phyloP scores from a whole-genome alignment of 352 stramenopile genomes.

The Pythium angustatum region DNA sequence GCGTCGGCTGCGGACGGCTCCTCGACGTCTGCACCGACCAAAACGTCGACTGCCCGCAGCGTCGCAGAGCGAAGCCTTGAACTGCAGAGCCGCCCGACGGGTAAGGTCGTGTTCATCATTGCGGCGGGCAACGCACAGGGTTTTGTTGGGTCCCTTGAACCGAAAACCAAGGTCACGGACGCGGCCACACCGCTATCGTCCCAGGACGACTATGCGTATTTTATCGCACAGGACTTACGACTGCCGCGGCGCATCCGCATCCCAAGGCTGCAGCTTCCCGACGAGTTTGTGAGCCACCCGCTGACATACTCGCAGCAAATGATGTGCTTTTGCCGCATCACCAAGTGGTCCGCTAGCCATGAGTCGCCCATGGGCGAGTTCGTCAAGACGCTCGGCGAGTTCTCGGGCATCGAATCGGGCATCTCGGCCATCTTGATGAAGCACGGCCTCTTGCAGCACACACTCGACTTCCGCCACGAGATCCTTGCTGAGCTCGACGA shows the following conservation, averaged over 20 bases:
- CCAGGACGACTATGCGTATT: constrained; percentile 68
- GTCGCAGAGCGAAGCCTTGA: constrained; percentile 13
- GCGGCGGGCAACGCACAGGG: constrained; percentile 52
- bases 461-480: constrained; percentile 58
- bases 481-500: constrained; percentile 74
- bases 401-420: constrained; percentile 87
- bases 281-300: constrained; percentile 62
- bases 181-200: constrained; percentile 35
- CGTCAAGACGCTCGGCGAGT: constrained; percentile 74
- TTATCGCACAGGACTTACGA: constrained; percentile 65
- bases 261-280: constrained; percentile 60
- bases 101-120: constrained; percentile 70
- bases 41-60: neutral
- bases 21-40: neutral
- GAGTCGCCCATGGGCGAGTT: constrained; percentile 68
- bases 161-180: constrained; percentile 48
- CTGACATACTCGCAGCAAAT: constrained; percentile 66
- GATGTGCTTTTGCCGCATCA: constrained; percentile 75
- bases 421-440: constrained; percentile 91
- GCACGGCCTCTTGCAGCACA: constrained; percentile 84
- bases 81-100: constrained; percentile 47
- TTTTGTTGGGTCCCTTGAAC: constrained; percentile 64
- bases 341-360: constrained; percentile 54
- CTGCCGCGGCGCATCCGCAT: constrained; percentile 76
- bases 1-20: neutral